Conservation (phyloP, 495 filamentous ascomycete genomes). For the Trypethelium eluteriae region DNA sequence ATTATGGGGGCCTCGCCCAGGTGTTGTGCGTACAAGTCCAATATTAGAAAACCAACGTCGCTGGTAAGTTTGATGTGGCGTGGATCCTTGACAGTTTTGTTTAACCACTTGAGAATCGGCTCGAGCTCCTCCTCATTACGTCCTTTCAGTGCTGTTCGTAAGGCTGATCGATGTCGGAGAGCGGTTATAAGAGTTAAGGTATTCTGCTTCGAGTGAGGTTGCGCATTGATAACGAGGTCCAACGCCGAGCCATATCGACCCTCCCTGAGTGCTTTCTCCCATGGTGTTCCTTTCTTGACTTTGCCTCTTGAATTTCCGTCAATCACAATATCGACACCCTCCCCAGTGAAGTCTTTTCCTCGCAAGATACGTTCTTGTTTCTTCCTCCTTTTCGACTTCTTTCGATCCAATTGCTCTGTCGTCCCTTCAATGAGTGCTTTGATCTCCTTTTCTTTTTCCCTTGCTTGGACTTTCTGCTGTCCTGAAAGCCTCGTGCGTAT, state of each 20-base stretch:
- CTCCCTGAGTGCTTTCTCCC: slow-evolving; percentile 74
- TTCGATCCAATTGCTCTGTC: slow-evolving; percentile 59
- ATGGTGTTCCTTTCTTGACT: slow-evolving; percentile 57
- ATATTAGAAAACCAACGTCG: slow-evolving; percentile 67
- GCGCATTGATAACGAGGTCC: slow-evolving; percentile 60
- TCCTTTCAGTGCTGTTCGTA: slow-evolving; percentile 68
- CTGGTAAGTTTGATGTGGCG: slow-evolving; percentile 67
- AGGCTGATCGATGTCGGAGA: slow-evolving; percentile 78
- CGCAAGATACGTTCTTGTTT: slow-evolving; percentile 49
- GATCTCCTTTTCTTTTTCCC: slow-evolving; percentile 79
- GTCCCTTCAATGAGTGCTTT: slow-evolving; percentile 70
- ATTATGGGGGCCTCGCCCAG: slow-evolving; percentile 66
- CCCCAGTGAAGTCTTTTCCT: slow-evolving; percentile 75
- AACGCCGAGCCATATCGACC: slow-evolving; percentile 69
- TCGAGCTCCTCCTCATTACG: slow-evolving; percentile 77
- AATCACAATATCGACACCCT: slow-evolving; percentile 81
- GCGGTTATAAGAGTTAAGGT: slow-evolving; percentile 71
- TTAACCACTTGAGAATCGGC: slow-evolving; percentile 76
- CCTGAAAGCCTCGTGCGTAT: slow-evolving; percentile 80
- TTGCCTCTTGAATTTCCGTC: slow-evolving; percentile 52
- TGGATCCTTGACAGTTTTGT: slow-evolving; percentile 68
- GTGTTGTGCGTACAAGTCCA: slow-evolving; percentile 82
- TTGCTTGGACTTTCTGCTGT: slow-evolving; percentile 67
- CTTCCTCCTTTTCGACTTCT: slow-evolving; percentile 57
- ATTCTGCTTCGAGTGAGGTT: slow-evolving; percentile 23